Conservation (phyloP, 2,329 filamentous ascomycete genomes). For the Penicillium sp. region DNA sequence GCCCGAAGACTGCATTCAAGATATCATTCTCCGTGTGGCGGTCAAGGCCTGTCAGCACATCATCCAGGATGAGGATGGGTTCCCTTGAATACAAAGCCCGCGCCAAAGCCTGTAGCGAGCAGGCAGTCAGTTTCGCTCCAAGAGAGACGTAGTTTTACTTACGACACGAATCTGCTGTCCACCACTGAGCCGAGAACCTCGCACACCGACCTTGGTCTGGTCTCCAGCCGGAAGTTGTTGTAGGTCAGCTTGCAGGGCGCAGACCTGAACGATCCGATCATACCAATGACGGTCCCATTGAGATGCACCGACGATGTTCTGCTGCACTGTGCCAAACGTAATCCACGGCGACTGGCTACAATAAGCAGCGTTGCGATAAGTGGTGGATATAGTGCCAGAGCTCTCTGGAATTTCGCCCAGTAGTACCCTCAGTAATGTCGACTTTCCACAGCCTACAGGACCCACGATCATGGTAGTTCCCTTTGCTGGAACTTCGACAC, state of each 20-base stretch:
- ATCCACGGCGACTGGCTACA: conserved; percentile 24
- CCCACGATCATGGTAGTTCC: conserved; percentile 20
- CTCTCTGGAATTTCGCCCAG: conserved; percentile 15
- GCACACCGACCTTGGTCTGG: conserved; percentile 23
- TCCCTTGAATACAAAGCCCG: conserved; percentile 45
- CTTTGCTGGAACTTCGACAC: conserved; percentile 4
- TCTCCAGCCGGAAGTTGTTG: conserved; percentile 20
- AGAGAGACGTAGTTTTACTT: not conserved
- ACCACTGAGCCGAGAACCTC: conserved; percentile 16
- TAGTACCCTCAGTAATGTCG: conserved; percentile 16
- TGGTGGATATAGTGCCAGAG: conserved; percentile 16
- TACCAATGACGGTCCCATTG: conserved; percentile 13
- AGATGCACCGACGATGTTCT: conserved; percentile 15
- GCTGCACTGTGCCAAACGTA: conserved; percentile 13
- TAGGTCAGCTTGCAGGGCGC: conserved; percentile 12
- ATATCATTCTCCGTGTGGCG: conserved; percentile 42
- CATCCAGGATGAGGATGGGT: conserved; percentile 46
- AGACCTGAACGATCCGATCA: conserved; percentile 8
- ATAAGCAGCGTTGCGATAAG: conserved; percentile 13
- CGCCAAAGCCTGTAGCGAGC: conserved; percentile 35
- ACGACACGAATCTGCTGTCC: conserved; percentile 27
- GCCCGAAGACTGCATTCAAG: conserved; percentile 41
- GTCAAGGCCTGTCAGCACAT: conserved; percentile 47
- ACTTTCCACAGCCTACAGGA: conserved; percentile 21
- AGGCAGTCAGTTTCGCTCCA: not conserved